Evolutionary conservation across 345 rosid species (phyloP).

Genomic region (Sonneratia caseolaris): DNA sequence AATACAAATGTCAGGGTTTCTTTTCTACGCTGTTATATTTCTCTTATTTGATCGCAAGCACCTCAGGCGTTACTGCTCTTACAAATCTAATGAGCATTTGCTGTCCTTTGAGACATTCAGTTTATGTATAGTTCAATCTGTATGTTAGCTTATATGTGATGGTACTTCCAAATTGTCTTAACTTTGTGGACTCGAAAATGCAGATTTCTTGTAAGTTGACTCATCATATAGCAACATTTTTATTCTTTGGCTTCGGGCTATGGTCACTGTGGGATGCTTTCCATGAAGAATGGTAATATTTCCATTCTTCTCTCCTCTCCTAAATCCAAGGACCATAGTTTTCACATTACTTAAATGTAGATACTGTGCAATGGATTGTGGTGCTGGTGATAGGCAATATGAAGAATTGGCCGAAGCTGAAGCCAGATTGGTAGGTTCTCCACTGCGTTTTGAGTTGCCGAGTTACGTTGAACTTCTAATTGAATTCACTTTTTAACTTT

Average conservation of each 20-base stretch:
- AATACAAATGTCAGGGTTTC: not conserved
- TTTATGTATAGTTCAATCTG: not conserved
- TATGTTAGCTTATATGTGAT: conserved; percentile 1
- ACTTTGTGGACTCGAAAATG: conserved; percentile 10
- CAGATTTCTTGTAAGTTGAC: conserved; percentile 92
- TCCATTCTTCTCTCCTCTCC: not conserved
- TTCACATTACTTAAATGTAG: not conserved
- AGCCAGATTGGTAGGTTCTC: conserved; percentile 62
- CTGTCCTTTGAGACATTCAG: not conserved
- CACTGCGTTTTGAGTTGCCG: not conserved
- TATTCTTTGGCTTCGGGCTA: conserved; percentile 76
- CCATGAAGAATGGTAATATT: conserved; percentile 50
- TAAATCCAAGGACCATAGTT: not conserved
- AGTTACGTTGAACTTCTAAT: not conserved
- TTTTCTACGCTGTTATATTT: not conserved
- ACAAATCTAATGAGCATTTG: not conserved
- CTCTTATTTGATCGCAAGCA: not conserved
- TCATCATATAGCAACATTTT: conserved; percentile 67
- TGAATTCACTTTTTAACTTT: conserved; percentile 7
- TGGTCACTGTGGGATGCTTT: conserved; percentile 91
- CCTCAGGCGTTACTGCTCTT: not conserved
- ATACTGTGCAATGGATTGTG: not conserved
- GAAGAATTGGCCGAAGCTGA: conserved; percentile 89
- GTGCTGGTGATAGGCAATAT: conserved; percentile 33
- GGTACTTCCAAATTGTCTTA: not conserved